Conservation (phyloP, 768 basidiomycete genomes). For the Boletus pseudopeckii region DNA sequence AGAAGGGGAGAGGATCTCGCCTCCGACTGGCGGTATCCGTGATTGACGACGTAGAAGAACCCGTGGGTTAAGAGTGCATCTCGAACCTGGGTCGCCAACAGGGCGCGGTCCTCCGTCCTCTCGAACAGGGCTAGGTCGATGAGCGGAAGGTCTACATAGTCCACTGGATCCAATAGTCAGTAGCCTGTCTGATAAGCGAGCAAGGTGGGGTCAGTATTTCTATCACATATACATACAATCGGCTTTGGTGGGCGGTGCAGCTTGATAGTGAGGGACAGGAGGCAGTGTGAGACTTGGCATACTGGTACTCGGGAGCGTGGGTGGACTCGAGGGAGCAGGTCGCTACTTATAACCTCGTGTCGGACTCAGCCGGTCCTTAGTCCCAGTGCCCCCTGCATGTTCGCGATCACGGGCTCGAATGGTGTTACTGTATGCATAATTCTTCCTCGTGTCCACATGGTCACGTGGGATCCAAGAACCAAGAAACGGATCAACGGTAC, state of each 20-base stretch:
- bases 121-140: slow-evolving; percentile 46
- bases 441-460: neutral
- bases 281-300: slow-evolving; percentile 36
- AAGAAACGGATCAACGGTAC: no score
- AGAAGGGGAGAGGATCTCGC: slow-evolving; percentile 8
- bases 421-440: neutral
- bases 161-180: slow-evolving; percentile 33
- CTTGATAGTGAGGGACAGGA: slow-evolving; percentile 35
- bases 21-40: slow-evolving; percentile 39
- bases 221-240: slow-evolving; percentile 27
- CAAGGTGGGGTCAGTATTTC: neutral
- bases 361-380: neutral
- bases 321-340: neutral
- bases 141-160: slow-evolving; percentile 49
- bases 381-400: neutral
- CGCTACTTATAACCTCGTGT: neutral
- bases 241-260: slow-evolving; percentile 34
- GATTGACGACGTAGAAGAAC: slow-evolving; percentile 41
- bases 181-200: neutral
- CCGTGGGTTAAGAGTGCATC: slow-evolving; percentile 46
- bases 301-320: neutral
- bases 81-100: slow-evolving; percentile 39
- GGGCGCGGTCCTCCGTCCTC: slow-evolving; percentile 36
- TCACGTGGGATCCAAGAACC: no score
- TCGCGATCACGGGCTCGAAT: neutral